Conservation (phyloP, 2,329 filamentous ascomycete genomes). For the Xylaria arbuscula region DNA sequence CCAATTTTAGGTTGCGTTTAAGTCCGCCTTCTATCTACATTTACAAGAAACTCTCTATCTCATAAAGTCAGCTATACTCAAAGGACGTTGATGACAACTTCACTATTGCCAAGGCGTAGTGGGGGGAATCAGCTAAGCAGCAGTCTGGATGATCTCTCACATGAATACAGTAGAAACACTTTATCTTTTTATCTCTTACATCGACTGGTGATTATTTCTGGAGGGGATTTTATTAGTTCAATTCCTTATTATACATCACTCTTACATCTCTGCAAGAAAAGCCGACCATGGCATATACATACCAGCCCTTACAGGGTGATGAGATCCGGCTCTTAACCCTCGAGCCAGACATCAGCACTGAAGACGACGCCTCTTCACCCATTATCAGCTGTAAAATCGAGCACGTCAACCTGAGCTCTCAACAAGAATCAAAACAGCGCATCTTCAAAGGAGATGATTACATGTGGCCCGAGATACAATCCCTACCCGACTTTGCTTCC, state of each 20-base stretch:
- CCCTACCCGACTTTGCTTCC: not conserved
- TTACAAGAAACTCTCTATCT: not conserved
- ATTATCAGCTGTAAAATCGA: not conserved
- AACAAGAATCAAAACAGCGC: not conserved
- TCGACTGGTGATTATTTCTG: not conserved
- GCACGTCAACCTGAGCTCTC: not conserved
- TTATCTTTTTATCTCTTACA: not conserved
- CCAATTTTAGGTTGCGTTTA: too few relatives aligned
- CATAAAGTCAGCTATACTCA: not conserved
- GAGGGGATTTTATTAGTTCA: not conserved
- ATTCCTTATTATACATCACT: not conserved
- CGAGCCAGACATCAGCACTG: not conserved
- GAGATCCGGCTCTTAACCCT: not conserved
- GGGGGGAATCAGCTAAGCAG: not conserved
- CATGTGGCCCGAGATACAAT: not conserved
- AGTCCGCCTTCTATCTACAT: not conserved
- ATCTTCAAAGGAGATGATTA: not conserved
- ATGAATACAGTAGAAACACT: not conserved
- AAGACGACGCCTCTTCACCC: not conserved
- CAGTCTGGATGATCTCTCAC: not conserved
- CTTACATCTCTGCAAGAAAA: not conserved
- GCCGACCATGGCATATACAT: not conserved
- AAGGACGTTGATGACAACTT: not conserved
- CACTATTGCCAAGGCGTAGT: not conserved
- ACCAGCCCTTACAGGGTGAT: not conserved